Conservation (phyloP, 768 basidiomycete genomes). For the Naematelia encephala region DNA sequence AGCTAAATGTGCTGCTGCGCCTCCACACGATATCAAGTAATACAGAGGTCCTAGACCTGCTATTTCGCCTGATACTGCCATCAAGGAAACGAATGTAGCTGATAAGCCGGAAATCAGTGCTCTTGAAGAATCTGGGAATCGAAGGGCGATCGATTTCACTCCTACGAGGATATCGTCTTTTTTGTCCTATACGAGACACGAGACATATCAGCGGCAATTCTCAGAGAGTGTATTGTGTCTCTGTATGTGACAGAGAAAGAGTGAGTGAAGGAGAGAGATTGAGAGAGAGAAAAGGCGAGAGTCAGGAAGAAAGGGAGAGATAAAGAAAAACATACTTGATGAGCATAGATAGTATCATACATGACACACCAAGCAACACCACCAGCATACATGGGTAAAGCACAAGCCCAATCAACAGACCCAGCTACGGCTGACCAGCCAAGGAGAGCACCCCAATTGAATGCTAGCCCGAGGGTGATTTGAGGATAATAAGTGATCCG, state of each 20-base stretch:
- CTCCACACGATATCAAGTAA: slow-evolving; percentile 67
- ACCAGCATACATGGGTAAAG: slow-evolving; percentile 82
- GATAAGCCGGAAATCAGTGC: slow-evolving; percentile 74
- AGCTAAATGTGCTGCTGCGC: slow-evolving; percentile 72
- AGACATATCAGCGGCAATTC: background rate
- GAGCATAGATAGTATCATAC: slow-evolving; percentile 97
- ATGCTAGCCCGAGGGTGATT: slow-evolving; percentile 86
- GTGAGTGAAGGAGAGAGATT: background rate
- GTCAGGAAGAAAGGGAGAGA: background rate
- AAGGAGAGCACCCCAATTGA: slow-evolving; percentile 94
- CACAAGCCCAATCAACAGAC: slow-evolving; percentile 72
- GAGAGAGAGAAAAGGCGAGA: background rate
- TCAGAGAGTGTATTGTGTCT: background rate
- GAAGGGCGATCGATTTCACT: slow-evolving; percentile 88
- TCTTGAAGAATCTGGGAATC: slow-evolving; percentile 72
- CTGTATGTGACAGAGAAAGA: background rate
- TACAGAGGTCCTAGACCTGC: slow-evolving; percentile 75
- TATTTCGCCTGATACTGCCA: slow-evolving; percentile 74
- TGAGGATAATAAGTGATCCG: slow-evolving; percentile 96
- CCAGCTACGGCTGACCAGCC: slow-evolving; percentile 95
- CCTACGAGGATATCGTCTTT: slow-evolving; percentile 78
- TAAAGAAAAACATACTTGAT: slow-evolving; percentile 62
- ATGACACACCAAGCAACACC: slow-evolving; percentile 91
- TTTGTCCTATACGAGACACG: slow-evolving; percentile 76
- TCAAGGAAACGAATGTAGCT: slow-evolving; percentile 65